phyloP scores from a whole-genome alignment of 192 early-diverging fungal species.

The Gamsiella multidivaricata region DNA sequence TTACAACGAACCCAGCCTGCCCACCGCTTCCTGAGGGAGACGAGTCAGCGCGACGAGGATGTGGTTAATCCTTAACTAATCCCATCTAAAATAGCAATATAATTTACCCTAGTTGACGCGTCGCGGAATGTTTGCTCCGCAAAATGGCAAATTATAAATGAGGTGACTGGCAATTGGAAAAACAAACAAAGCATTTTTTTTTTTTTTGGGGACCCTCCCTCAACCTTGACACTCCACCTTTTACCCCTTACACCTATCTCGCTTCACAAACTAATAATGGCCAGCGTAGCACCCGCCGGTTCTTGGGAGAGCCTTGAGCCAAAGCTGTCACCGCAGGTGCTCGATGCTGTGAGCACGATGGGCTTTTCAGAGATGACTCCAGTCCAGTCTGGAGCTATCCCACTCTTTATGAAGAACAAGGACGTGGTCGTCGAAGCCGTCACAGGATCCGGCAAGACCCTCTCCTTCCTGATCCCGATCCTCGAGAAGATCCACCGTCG shows the following conservation, averaged over 20 bases:
- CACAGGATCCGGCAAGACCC: slow-evolving; percentile 97
- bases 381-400: slow-evolving; percentile 92
- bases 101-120: too few species aligned
- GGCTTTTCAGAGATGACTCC: slow-evolving; percentile 93
- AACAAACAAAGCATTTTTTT: slow-evolving; percentile 15
- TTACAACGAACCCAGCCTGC: too few species aligned
- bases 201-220: neutral
- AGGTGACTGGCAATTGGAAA: neutral
- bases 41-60: too few species aligned
- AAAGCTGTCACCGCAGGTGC: slow-evolving; percentile 61
- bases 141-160: neutral
- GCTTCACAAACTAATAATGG: neutral
- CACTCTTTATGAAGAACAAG: slow-evolving; percentile 90
- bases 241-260: neutral
- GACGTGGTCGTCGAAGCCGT: slow-evolving; percentile 98
- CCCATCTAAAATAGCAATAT: too few species aligned
- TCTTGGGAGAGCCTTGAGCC: slow-evolving; percentile 73
- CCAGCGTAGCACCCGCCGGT: slow-evolving; percentile 63
- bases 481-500: slow-evolving; percentile 86
- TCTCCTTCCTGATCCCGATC: slow-evolving; percentile 91
- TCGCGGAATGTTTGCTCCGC: too few species aligned
- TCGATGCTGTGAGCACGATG: slow-evolving; percentile 68
- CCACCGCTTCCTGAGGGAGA: too few species aligned
- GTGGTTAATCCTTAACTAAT: too few species aligned
- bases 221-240: neutral